Conservation (phyloP, 2,329 filamentous ascomycete species). For the Diaporthe citri region DNA sequence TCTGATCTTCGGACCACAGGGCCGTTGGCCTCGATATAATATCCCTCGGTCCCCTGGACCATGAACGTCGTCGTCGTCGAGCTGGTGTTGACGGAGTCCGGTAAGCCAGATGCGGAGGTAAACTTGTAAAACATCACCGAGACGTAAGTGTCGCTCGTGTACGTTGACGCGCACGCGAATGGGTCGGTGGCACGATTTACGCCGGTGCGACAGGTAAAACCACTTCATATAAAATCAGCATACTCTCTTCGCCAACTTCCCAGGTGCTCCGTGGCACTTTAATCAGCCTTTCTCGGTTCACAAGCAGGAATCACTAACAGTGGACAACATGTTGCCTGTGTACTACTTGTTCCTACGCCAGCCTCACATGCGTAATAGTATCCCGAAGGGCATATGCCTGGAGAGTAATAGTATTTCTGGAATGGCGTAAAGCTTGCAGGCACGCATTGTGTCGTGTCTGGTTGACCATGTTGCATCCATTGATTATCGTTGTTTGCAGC, state of each 20-base stretch:
- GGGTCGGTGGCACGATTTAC: slow-evolving; percentile 11
- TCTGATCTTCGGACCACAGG: neutral
- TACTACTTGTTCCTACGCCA: slow-evolving; percentile 1
- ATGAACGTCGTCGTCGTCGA: neutral
- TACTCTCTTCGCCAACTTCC: neutral
- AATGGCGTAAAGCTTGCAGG: slow-evolving; percentile 10
- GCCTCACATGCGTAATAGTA: slow-evolving; percentile 18
- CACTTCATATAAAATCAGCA: neutral
- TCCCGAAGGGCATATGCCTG: slow-evolving; percentile 11
- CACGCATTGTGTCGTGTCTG: slow-evolving; percentile 3
- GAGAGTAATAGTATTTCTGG: slow-evolving; percentile 19
- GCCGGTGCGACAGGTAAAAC: neutral
- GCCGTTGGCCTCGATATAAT: slow-evolving; percentile 10
- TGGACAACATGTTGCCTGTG: slow-evolving; percentile 26
- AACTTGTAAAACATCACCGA: neutral
- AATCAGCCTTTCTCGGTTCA: neutral
- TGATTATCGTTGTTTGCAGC: slow-evolving; percentile 14
- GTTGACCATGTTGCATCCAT: slow-evolving; percentile 19
- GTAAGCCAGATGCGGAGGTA: neutral
- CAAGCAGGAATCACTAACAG: neutral
- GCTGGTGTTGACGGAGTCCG: neutral
- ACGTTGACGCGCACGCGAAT: slow-evolving; percentile 11
- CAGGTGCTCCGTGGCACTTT: no score
- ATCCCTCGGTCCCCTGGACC: neutral
- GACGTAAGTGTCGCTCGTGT: slow-evolving; percentile 1